These are phyloP conservation scores for Arthroderma sp. DNA, from an alignment of 2,329 filamentous ascomycete species.

Conservation along the genomic window DNA sequence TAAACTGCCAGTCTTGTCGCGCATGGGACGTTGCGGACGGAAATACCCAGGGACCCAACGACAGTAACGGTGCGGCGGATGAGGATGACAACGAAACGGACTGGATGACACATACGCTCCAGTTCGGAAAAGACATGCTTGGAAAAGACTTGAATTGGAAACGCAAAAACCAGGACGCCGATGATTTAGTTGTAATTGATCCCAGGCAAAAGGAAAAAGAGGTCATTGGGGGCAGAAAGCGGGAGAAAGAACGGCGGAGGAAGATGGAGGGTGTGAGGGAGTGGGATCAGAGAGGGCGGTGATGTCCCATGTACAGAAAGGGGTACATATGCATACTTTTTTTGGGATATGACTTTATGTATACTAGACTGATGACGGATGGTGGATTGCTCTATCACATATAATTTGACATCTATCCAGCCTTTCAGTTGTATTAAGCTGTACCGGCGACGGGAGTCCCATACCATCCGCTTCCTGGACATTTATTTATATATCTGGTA, in stretches of 20 bases:
- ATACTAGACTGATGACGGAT: too few relatives aligned
- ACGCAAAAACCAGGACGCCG: conserved; percentile 66
- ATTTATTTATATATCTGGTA: too few relatives aligned
- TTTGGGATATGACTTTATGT: too few relatives aligned
- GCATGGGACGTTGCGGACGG: conserved; percentile 55
- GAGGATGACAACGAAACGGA: conserved; percentile 40
- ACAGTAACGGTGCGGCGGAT: conserved; percentile 13
- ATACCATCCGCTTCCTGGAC: too few relatives aligned
- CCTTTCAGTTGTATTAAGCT: too few relatives aligned
- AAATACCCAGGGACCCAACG: conserved; percentile 28
- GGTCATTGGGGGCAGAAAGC: conserved; percentile 42
- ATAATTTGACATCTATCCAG: too few relatives aligned
- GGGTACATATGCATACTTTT: background rate
- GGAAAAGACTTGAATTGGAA: conserved; percentile 87
- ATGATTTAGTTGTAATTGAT: conserved; percentile 73
- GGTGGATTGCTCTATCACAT: too few relatives aligned
- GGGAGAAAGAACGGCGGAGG: conserved; percentile 22
- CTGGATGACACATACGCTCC: conserved; percentile 79
- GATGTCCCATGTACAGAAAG: background rate
- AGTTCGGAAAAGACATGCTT: conserved; percentile 75
- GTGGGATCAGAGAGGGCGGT: conserved; percentile 19
- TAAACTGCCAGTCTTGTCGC: conserved; percentile 82
- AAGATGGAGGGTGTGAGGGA: conserved; percentile 22
- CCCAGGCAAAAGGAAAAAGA: conserved; percentile 69
- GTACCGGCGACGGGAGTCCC: too few relatives aligned